Evolutionary conservation across 2,329 filamentous ascomycete species (phyloP), one percentile per base, ranked within the genome.

Genomic region (Ustilaginoidea virens): DNA sequence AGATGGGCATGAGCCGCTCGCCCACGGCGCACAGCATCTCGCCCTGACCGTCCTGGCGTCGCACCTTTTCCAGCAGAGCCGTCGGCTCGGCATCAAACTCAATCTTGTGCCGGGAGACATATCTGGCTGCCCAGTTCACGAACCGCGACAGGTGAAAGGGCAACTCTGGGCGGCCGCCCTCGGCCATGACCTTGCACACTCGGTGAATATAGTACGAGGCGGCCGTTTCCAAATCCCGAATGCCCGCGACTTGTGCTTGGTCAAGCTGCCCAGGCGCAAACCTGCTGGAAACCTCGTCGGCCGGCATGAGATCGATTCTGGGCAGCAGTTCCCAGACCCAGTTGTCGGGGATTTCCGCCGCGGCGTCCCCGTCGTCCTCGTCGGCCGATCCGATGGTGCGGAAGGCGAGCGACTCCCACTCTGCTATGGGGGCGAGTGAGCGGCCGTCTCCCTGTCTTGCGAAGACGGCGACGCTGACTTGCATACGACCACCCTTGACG

Each of bases 251-350:
- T 37, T 51, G 30, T 34, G 23, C 29, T 7, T 35, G 28, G 11
- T 26, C 37, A 2, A 51, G 39, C 23, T 41, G 41, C 6, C 42
- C 36, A 29, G 42, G 43, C 2, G 39, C 34, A 23, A 53, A 48
- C 8, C 20, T 35, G 13, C 41, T 42, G 2, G 37, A 25, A 7
- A 52, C 33, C 11, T 42, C 31, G 3, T 40, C 40, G 14, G 34
- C 27, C 8, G 23, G 22, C 28, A 43, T 29, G 12, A 37, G 19
- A 19, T 42, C 39, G 17, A 43, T 23, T 22, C 34, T 39, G 3
- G 38, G 38, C 5, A 45, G 8, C 33, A 43, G 13, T 37, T 48
- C 22, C 49, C 44, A 37, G 19, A 23, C 29, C 35, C 41, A 44
- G 40, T 38, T 22, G 23, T 28, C 14, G 33, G 42, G 15, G 33